Evolutionary conservation across 305 asterid genomes (phyloP), one percentile per base, ranked within the genome.

Genomic region (Fraxinus baroniana): DNA sequence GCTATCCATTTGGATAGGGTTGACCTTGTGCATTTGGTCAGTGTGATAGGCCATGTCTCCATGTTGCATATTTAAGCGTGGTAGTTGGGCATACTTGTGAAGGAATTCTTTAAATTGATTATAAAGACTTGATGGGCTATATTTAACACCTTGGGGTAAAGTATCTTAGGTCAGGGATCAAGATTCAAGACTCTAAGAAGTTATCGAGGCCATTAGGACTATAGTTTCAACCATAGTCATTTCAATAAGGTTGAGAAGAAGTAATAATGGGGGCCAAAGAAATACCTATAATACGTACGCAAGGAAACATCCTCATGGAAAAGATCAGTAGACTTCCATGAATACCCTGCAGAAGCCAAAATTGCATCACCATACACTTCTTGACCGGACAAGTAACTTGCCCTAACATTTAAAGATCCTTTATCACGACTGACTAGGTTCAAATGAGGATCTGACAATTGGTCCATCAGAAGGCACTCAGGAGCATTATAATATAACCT

Each of bases 281-380:
- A 80, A 78, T 89, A 94, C 98, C 98, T 90, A 86, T 90, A 91
- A 87, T 91, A 94, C 3, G 90, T 80, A 80, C 91, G 87, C 90
- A 91, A 78, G 81, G 94, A 81, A 78, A 94, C 89, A 82, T 86
- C 88, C 90, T 93, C 98, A 75, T 86, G 86, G 79, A 77, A 89
- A 86, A 96, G 88, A 83, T 91, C 91, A 77, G 86, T 74, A 80
- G 94, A 91, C 86, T 79, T 94, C 99, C 99, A 91, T 18, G 90
- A 82, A 89, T 94, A 94, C 86, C 98, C 94, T 62, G 91, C 81
- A 83, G 97, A 91, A 77, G 98, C 99, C 91, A 94, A 84, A 87
- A 94, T 90, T 76, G 93, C 99, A 88, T 94, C 94, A 73, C 99
- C 98, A 36, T 88, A 87, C 76, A 96, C 86, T 81, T 87, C 84